Base-by-base conservation (phyloP, 2,329 filamentous ascomycete species). In the Microdochium nivale region DNA sequence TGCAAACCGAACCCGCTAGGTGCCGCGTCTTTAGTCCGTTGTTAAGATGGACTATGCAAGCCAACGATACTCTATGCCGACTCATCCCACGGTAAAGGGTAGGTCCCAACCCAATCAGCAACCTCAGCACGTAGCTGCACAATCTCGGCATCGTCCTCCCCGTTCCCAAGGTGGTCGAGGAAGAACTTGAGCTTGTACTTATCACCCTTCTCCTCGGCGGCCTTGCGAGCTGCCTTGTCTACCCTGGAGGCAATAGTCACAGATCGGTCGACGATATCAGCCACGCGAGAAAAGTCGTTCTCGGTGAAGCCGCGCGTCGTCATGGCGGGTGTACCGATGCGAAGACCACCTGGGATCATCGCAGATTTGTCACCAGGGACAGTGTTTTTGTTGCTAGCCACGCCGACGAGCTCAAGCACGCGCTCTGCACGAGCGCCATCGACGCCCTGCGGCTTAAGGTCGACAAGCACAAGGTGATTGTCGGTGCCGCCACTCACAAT, bases 371-470 rank as follows among this genome's bases (percentile, higher is more conserved):
- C 94, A 44, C 92, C 94, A 1, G 94, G 94, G 0, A 96, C 92
- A 8, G 94, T 96, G 75, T 99, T 99, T 80, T 99, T 99, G 79
- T 99, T 99, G 67, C 88, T 87, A n/a, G 94, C 94, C 50, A 97
- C 92, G 61, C 92, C 92, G 58, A 95, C 90, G 47, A 95, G 82
- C 68, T 96, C 91, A 24, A 96, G 80, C 16, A 96, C 84, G 47
- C 90, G 85, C 75, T 96, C 91, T 14, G 96, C 90, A 50, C 91
- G 86, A 24, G 87, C 87, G 59, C 91, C 91, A 65, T 99, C 94
- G 55, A 99, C 84, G 53, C 79, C 79, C 66, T 94, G 88, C 35
- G 88, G 84, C 74, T 95, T 95, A 49, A 99, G 81, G 69, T 99
- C 94, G 48, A 94, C 78, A 19, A 99, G 80, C 11, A 99, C 88